Conservation (phyloP, 2,329 filamentous ascomycete genomes). For the Penicillium sumatraense region DNA sequence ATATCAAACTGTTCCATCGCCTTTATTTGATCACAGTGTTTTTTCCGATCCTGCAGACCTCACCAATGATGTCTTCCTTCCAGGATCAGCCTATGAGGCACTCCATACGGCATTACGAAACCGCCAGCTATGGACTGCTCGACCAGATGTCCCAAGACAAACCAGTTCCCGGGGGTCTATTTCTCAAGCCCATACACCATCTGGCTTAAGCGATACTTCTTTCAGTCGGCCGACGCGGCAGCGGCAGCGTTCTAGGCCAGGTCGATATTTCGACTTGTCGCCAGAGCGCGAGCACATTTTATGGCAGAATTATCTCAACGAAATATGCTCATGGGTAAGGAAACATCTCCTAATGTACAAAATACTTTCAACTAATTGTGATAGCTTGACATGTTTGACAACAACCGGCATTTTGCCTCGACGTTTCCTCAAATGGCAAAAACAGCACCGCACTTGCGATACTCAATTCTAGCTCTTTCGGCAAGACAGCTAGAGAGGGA, state of each 20-base stretch:
- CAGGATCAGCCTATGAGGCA: slow-evolving; percentile 54
- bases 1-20: slow-evolving; percentile 27
- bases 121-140: slow-evolving; percentile 51
- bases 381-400: slow-evolving; percentile 60
- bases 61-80: slow-evolving; percentile 56
- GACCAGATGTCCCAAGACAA: slow-evolving; percentile 45
- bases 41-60: slow-evolving; percentile 31
- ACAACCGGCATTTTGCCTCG: slow-evolving; percentile 53
- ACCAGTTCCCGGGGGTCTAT: slow-evolving; percentile 27
- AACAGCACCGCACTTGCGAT: slow-evolving; percentile 50
- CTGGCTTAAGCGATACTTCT: slow-evolving; percentile 12
- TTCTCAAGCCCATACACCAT: slow-evolving; percentile 13
- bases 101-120: slow-evolving; percentile 52
- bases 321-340: slow-evolving; percentile 36
- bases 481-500: slow-evolving; percentile 57
- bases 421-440: slow-evolving; percentile 54
- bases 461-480: slow-evolving; percentile 57
- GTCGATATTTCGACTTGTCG: slow-evolving; percentile 31
- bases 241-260: slow-evolving; percentile 17
- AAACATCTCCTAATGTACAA: background rate
- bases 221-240: slow-evolving; percentile 8
- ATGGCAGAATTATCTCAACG: slow-evolving; percentile 38
- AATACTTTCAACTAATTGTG: background rate
- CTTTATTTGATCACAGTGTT: slow-evolving; percentile 28
- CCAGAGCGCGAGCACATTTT: slow-evolving; percentile 35